Evolutionary conservation across 129 eudicot genomes (phyloP).

Genomic region (carrot (Daucus carota)): DH1_v3.0 NC_030383.2:11755501-11756000

Average conservation of each 20-base stretch:
- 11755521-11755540: background rate
- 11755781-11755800: background rate
- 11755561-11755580: background rate
- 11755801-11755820: background rate
- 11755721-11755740: background rate
- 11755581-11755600: background rate
- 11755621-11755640: background rate
- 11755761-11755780: background rate
- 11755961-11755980: too few relatives aligned
- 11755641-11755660: background rate
- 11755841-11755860: too few relatives aligned
- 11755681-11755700: background rate
- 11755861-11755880: too few relatives aligned
- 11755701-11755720: background rate
- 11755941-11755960: too few relatives aligned
- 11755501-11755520: background rate
- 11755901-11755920: too few relatives aligned
- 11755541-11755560: background rate
- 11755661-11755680: background rate
- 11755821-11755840: too few relatives aligned
- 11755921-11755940: too few relatives aligned
- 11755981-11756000: too few relatives aligned
- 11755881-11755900: too few relatives aligned
- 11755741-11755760: background rate
- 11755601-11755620: background rate